Evolutionary conservation across 2,329 filamentous ascomycete species (phyloP).

Genomic region (Xylariaceae sp.): DNA sequence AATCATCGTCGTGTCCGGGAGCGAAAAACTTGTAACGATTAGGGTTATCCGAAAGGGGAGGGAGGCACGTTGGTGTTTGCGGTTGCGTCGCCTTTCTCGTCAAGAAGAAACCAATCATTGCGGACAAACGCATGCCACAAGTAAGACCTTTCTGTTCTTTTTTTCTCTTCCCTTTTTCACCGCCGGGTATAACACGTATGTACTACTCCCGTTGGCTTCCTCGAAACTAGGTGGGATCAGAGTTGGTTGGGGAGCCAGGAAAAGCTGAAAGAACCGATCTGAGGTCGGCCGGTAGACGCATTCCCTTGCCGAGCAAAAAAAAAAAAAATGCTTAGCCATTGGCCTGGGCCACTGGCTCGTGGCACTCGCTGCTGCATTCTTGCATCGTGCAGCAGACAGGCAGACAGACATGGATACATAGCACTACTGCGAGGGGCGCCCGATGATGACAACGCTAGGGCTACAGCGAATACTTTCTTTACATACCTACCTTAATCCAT

Average conservation of each 20-base stretch:
- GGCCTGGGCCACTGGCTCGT: neutral
- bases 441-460: neutral
- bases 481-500: neutral
- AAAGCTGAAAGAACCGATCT: neutral
- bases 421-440: neutral
- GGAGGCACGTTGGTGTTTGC: conserved; percentile 7
- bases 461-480: neutral
- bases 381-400: neutral
- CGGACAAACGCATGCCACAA: conserved; percentile 13
- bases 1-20: too few relatives aligned
- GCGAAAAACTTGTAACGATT: too few relatives aligned
- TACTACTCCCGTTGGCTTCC: conserved; percentile 7
- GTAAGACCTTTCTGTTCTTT: conserved; percentile 6
- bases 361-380: conserved; percentile 2
- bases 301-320: neutral
- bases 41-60: neutral
- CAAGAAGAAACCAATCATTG: conserved; percentile 13
- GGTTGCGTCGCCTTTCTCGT: conserved; percentile 6
- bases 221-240: neutral
- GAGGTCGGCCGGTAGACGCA: neutral
- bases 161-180: conserved; percentile 1
- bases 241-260: too few relatives aligned
- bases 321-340: neutral
- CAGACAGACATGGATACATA: neutral
- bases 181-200: conserved; percentile 1